Evolutionary conservation across 2,329 filamentous ascomycete genomes (phyloP), one percentile per base, ranked within the genome.

Genomic region (Nothophoma quercina): DNA sequence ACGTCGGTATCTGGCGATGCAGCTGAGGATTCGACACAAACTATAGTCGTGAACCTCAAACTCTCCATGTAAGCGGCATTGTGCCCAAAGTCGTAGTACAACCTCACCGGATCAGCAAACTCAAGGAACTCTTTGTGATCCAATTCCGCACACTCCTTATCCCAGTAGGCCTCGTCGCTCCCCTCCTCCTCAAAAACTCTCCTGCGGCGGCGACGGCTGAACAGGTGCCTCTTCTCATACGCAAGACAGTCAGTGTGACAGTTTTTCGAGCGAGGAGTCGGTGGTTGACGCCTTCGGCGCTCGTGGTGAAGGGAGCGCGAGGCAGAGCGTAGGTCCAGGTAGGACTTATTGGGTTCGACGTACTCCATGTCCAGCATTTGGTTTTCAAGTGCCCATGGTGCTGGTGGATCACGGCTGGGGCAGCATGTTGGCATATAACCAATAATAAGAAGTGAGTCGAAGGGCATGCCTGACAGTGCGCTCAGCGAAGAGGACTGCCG

Each of bases 401-500:
- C n/a, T n/a, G n/a, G n/a, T n/a, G n/a, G n/a, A n/a, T n/a, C n/a
- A n/a, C n/a, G n/a, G n/a, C n/a, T n/a, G n/a, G n/a, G n/a, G n/a
- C n/a, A n/a, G n/a, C n/a, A n/a, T n/a, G n/a, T n/a, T n/a, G n/a
- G n/a, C n/a, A n/a, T n/a, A n/a, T n/a, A n/a, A n/a, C n/a, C n/a
- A n/a, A n/a, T n/a, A n/a, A n/a, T n/a, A n/a, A n/a, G n/a, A n/a
- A n/a, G n/a, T 16, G 30, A 16, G 35, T 12, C 16, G 6, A n/a
- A 3, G 7, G 7, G 9, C 10, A 8, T n/a, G 12, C 8, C 19
- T 10, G 5, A 18, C 33, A 41, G 45, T 48, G 22, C 36, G 12
- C 43, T 38, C 32, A 38, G 8, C n/a, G 5, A 38, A 40, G 35
- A 47, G 35, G 13, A 33, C 35, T 47, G 34, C 15, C 13, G 16